A percentile compares a stretch with the other conserved stretches of the same genome.
Conservation (phyloP, 108 stramenopile genomes). For the Cylindrotheca closterium region DNA sequence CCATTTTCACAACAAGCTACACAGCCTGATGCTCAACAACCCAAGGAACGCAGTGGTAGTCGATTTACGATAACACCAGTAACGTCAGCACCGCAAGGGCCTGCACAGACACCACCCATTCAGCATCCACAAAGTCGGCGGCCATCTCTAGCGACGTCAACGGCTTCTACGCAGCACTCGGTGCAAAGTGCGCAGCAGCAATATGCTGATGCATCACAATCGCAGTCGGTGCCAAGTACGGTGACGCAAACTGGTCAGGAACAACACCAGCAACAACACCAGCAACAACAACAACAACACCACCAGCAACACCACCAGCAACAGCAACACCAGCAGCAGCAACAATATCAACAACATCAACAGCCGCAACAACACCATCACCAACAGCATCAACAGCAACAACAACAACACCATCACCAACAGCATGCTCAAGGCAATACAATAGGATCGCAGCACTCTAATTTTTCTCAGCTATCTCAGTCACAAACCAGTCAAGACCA, state of each 20-base stretch:
- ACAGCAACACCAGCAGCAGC: constrained; percentile 10
- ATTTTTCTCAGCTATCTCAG: not conserved
- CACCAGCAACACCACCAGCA: constrained; percentile 8
- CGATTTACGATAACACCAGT: too few relatives aligned
- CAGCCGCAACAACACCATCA: constrained; percentile 1
- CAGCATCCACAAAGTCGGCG: too few relatives aligned
- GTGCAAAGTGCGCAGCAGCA: not conserved
- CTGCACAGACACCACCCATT: too few relatives aligned
- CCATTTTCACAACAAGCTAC: not conserved
- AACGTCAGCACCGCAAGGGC: not conserved
- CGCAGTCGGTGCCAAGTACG: too few relatives aligned
- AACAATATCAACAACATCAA: constrained; percentile 3
- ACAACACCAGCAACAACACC: constrained; percentile 1
- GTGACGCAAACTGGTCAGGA: too few relatives aligned
- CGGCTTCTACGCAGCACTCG: too few relatives aligned
- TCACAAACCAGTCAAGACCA: not conserved
- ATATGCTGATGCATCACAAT: not conserved
- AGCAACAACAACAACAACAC: constrained; percentile 4
- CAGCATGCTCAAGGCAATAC: not conserved
- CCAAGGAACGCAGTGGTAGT: too few relatives aligned
- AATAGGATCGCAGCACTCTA: not conserved
- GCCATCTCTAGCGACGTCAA: too few relatives aligned
- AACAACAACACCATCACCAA: not conserved
- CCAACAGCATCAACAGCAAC: constrained; percentile 1
- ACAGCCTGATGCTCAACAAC: too few relatives aligned